Evolutionary conservation across 2,329 filamentous ascomycete genomes (phyloP), one percentile per base, ranked within the genome.

Genomic region (Colletotrichum sp.): DNA sequence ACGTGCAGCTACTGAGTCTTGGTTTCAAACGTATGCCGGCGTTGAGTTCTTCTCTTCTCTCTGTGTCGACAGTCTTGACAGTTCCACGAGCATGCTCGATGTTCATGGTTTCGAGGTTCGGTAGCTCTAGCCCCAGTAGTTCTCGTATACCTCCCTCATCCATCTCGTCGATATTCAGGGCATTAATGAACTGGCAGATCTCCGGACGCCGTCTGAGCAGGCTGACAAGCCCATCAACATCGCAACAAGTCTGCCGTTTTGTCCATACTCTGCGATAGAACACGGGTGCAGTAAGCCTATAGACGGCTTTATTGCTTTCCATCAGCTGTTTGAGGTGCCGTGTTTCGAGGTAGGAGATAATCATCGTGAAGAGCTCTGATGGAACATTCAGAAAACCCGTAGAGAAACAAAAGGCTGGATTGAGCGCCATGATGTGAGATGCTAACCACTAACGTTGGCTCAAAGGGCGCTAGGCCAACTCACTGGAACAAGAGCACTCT

Each of bases 161-260:
- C 44, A 49, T 49, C 44, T 49, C n/a, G 6, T 49, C n/a, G 6
- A 49, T 22, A 22, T 22, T n/a, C 3, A 49, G n/a, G 0, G 0
- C 44, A 13, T 2, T n/a, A 0, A 49, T 49, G 44, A 49, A 0
- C 9, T 49, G 44, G n/a, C 44, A 49, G 6, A 49, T 22, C 0
- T 49, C 44, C 0, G 44, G 44, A 0, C 11, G 44, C 19, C 44
- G 44, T 49, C 44, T 49, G 0, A 49, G 44, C 0, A 49, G 44
- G 44, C 11, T 13, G 0, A 22, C 44, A 22, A 49, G n/a, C 6
- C 44, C 44, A 0, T 0, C 44, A 0, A 22, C 0, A 0, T 49
- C 44, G 44, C 44, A 49, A 49, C 0, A 22, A 7, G 44, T 49
- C 0, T 22, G n/a, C n/a, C 6, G n/a, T 22, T 4, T 49, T 2